These are phyloP conservation scores for Thelephora terrestris DNA, from an alignment of 1,284 basidiomycete species.

Conservation along the genomic window DNA sequence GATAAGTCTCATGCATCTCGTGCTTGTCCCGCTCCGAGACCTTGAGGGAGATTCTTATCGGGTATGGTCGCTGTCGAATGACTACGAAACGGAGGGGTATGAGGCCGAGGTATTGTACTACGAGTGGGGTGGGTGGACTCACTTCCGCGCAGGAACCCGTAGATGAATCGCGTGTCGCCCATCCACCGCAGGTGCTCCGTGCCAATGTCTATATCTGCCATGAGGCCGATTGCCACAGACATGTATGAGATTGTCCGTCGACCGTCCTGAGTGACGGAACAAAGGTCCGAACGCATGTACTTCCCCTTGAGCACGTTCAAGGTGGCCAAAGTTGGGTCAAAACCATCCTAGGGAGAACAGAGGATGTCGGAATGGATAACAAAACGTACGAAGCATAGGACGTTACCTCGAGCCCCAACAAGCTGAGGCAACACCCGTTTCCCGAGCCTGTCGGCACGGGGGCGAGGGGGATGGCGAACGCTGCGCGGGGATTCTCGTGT, in stretches of 20 bases:
- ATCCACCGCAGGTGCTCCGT: slow-evolving; percentile 89
- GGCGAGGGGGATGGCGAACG: slow-evolving; percentile 69
- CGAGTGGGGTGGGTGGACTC: slow-evolving; percentile 13
- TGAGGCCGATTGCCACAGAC: slow-evolving; percentile 79
- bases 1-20: slow-evolving; percentile 47
- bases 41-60: slow-evolving; percentile 64
- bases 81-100: slow-evolving; percentile 2
- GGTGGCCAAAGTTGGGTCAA: slow-evolving; percentile 65
- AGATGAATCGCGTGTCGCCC: slow-evolving; percentile 85
- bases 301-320: slow-evolving; percentile 84
- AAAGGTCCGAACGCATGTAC: slow-evolving; percentile 73
- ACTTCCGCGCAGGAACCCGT: slow-evolving; percentile 73
- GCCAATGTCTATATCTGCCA: slow-evolving; percentile 85
- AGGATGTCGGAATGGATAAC: slow-evolving; percentile 1
- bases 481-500: slow-evolving; percentile 57
- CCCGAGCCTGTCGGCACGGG: slow-evolving; percentile 87
- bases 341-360: slow-evolving; percentile 42
- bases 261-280: slow-evolving; percentile 65
- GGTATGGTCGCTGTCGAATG: slow-evolving; percentile 60
- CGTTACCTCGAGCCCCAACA: slow-evolving; percentile 56
- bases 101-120: slow-evolving; percentile 1
- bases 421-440: slow-evolving; percentile 71
- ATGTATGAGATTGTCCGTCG: slow-evolving; percentile 80
- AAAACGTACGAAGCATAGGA: neutral
- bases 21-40: slow-evolving; percentile 63